Evolutionary conservation across 2,329 filamentous ascomycete species (phyloP).

Genomic region (Aureobasidium sp.): DNA sequence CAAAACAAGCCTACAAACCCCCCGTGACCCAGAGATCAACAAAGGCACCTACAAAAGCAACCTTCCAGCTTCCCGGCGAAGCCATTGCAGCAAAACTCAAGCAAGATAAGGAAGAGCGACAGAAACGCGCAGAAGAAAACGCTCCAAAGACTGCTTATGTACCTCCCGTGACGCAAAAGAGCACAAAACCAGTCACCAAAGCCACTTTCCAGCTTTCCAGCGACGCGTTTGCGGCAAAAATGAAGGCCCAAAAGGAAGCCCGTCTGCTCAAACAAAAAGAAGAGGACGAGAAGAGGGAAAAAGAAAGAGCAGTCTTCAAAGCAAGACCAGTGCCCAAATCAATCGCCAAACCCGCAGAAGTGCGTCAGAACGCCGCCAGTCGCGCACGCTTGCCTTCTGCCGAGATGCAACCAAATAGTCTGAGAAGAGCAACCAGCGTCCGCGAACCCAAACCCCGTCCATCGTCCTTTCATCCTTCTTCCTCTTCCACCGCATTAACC

Average conservation of each 20-base stretch:
- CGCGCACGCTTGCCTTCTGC: constrained; percentile 27
- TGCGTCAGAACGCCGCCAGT: constrained; percentile 41
- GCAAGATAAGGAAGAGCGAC: constrained; percentile 42
- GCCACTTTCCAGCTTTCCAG: constrained; percentile 47
- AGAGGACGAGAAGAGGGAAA: constrained; percentile 26
- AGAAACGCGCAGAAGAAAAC: constrained; percentile 32
- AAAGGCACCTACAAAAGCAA: constrained; percentile 19
- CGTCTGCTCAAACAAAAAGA: constrained; percentile 17
- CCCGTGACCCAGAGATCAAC: constrained; percentile 18
- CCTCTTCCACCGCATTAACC: constrained; percentile 4
- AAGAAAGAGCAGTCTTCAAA: constrained; percentile 36
- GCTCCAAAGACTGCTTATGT: constrained; percentile 16
- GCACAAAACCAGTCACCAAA: constrained; percentile 43
- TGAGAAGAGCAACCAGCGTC: constrained; percentile 24
- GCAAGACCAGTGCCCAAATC: constrained; percentile 37
- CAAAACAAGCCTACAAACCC: neutral
- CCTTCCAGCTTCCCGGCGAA: constrained; percentile 48
- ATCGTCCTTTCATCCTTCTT: constrained; percentile 17
- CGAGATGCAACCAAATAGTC: constrained; percentile 23
- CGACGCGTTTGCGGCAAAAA: constrained; percentile 46
- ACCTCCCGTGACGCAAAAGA: constrained; percentile 41
- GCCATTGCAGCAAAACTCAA: constrained; percentile 47
- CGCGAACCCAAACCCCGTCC: neutral
- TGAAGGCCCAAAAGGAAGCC: constrained; percentile 40
- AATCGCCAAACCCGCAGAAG: constrained; percentile 20